Evolutionary conservation across 2,329 filamentous ascomycete species (phyloP).

Genomic region (Ophiostoma australiae): DNA sequence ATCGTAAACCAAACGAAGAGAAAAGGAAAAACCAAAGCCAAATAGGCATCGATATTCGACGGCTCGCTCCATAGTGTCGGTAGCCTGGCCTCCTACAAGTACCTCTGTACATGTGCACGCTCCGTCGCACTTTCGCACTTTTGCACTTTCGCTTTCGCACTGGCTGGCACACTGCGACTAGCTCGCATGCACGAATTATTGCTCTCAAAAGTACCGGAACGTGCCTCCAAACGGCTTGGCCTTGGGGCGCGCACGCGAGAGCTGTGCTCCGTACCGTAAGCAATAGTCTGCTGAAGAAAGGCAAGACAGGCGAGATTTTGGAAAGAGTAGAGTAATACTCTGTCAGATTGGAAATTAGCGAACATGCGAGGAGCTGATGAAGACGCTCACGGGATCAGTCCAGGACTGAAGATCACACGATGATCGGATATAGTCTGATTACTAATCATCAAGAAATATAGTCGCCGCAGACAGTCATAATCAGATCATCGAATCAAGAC

Average conservation of each 20-base stretch:
- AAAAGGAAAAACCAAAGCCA: background rate
- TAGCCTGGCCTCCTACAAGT: constrained; percentile 7
- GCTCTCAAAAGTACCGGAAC: constrained; percentile 10
- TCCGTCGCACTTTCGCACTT: background rate
- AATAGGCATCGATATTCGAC: constrained; percentile 18
- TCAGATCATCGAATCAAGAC: background rate
- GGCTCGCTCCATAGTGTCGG: constrained; percentile 17
- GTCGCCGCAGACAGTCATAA: no score
- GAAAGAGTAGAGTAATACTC: no score
- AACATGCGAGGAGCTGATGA: no score
- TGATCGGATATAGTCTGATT: background rate
- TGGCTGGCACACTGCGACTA: background rate
- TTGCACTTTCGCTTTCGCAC: background rate
- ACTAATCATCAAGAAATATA: background rate
- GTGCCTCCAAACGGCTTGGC: constrained; percentile 1
- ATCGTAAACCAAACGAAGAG: no score
- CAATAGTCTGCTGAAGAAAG: constrained; percentile 4
- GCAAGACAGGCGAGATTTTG: background rate
- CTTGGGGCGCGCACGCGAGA: background rate
- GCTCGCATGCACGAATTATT: background rate
- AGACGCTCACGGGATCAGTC: no score
- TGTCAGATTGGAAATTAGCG: no score
- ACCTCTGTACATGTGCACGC: background rate
- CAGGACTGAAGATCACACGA: background rate
- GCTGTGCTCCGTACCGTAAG: background rate